Evolutionary conservation across 257 asterid genomes (phyloP).

Genomic region (Gentiana dahurica): DNA sequence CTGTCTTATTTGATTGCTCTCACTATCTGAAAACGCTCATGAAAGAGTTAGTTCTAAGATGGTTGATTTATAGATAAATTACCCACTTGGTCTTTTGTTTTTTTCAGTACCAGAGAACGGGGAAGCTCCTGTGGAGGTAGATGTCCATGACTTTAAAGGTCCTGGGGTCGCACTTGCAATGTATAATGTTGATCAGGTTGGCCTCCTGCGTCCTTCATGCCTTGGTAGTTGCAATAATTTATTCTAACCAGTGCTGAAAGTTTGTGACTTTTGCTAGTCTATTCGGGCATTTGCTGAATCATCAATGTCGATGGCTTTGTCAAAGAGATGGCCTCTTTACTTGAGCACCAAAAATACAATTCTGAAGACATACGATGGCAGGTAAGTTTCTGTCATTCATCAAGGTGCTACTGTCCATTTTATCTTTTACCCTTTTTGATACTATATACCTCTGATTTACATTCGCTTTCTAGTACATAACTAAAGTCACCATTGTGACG

Average conservation of each 20-base stretch:
- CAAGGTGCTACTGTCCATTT: background rate
- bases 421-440: background rate
- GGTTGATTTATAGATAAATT: background rate
- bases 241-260: conserved; percentile 1
- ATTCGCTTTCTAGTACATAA: background rate
- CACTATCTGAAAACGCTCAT: background rate
- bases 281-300: conserved; percentile 90
- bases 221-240: conserved; percentile 8
- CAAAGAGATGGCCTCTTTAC: conserved; percentile 88
- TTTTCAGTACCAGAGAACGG: conserved; percentile 67
- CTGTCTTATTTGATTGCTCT: background rate
- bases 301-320: conserved; percentile 80
- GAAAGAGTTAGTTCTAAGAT: conserved; percentile 1
- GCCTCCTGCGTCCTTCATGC: conserved; percentile 9
- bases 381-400: conserved; percentile 24
- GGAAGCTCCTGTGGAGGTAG: conserved; percentile 45
- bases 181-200: conserved; percentile 81
- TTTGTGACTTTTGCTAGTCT: conserved; percentile 40
- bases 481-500: background rate
- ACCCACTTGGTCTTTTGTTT: background rate
- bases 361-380: conserved; percentile 89
- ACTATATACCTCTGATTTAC: conserved; percentile 2
- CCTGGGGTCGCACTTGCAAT: conserved; percentile 91
- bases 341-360: conserved; percentile 89
- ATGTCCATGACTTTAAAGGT: conserved; percentile 66